Percentiles rank a stretch among this genome's conserved stretches.
phyloP scores from a whole-genome alignment of 345 rosid genomes.

The Fremontodendron californicum region DNA sequence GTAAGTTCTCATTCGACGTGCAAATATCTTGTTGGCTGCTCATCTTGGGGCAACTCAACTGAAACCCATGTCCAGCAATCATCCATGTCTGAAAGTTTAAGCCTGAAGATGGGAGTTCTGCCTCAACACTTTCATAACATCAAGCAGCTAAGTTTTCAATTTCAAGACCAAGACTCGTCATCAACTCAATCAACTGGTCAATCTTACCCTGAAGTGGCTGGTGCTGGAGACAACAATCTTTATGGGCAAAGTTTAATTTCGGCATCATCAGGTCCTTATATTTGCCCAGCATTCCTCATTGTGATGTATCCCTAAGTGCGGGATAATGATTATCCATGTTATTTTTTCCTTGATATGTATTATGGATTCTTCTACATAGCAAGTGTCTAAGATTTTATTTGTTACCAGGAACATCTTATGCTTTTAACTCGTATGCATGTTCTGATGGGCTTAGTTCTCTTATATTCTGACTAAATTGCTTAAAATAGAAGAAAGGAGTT shows the following conservation, averaged over 20 bases:
- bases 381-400: neutral
- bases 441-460: neutral
- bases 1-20: constrained; percentile 24
- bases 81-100: constrained; percentile 34
- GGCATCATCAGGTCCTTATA: constrained; percentile 27
- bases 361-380: neutral
- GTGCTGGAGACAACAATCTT: constrained; percentile 41
- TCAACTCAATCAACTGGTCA: constrained; percentile 73
- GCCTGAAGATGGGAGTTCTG: constrained; percentile 50
- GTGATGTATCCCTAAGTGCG: neutral
- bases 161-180: constrained; percentile 64
- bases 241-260: constrained; percentile 27
- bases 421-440: neutral
- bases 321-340: neutral
- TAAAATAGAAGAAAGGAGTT: neutral
- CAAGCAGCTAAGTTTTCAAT: constrained; percentile 42
- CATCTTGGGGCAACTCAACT: constrained; percentile 41
- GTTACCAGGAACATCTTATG: neutral
- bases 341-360: neutral
- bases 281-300: neutral
- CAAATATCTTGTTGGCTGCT: constrained; percentile 34
- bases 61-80: constrained; percentile 24
- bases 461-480: neutral
- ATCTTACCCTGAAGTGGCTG: constrained; percentile 55
- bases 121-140: constrained; percentile 30